Evolutionary conservation across 2,329 filamentous ascomycete genomes (phyloP), one percentile per base, ranked within the genome.

Genomic region (Phialocephala sp.): DNA sequence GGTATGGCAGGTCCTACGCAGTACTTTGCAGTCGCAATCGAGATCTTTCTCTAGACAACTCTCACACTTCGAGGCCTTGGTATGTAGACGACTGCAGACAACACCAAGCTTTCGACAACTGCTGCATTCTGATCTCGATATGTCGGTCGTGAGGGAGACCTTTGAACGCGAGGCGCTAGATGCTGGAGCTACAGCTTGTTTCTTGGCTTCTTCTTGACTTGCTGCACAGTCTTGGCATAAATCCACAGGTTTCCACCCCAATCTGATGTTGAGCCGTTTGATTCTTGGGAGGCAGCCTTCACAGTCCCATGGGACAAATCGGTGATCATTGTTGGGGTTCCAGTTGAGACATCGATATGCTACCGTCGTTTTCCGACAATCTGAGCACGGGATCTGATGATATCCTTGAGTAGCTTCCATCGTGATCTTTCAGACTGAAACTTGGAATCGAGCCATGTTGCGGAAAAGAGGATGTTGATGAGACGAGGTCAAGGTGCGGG

Each of bases 321-420:
- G n/a, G 24, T 15, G 50, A 8, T 54, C 50, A 24, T 50, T 50
- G 24, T 35, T 35, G 50, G 50, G 27, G 50, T n/a, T 54, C 50
- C 50, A 54, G 14, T 12, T 32, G 24, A 54, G 6, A 54, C 50
- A 54, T 35, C 24, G 50, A 32, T 54, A 54, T 2, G 27, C 22
- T 18, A 54, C 2, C 14, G 27, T 27, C 24, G 24, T 24, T 15
- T 54, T 54, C 27, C 18, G 50, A n/a, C 50, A 54, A 6, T 11
- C n/a, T 5, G 22, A 32, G 50, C 50, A 54, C 12, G 35, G 3
- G 14, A 54, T 12, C 24, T 27, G 22, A n/a, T 54, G 50, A 8
- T 32, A 18, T 18, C 50, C 50, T 8, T 14, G 50, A 32, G 22
- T 11, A 1, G 18, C 22, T 35, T 54, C 50, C 50, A 54, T 54